Base-by-base conservation (phyloP, 1,139 yeast genomes). In the Meyerozyma guilliermondii region DNA sequence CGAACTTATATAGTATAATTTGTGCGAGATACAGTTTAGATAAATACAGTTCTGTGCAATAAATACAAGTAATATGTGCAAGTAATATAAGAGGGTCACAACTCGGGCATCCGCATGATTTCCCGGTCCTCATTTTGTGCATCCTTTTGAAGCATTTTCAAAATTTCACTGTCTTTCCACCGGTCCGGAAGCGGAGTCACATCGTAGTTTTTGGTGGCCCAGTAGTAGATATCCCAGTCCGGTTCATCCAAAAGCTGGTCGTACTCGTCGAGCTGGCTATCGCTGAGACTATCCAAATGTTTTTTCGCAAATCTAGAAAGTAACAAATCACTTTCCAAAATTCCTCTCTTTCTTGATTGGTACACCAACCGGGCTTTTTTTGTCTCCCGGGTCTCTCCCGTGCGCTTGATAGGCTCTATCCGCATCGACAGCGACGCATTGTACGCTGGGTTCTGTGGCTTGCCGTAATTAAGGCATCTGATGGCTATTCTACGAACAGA, bases 211-310 rank as follows among this genome's bases (percentile, higher is more conserved):
- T 78, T 77, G 7, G 97, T 88, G 20, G 95, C 96, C 98, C 98
- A 92, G 67, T 92, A 92, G 64, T 88, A 94, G 49, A 92, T 91
- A 60, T 92, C 98, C 98, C 98, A 94, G 62, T 92, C 99, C 13
- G 92, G 80, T 64, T 91, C 96, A 61, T 94, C 96, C 59, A 92
- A 73, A 46, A 92, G 67, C 50, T 74, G 63, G 58, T 92, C 98
- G 62, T 87, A 92, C 63, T 92, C 98, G 43, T 82, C 84, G 50
- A 94, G 68, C 62, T 88, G 86, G 43, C 72, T 83, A 48, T 70
- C 63, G n/a, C 73, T 68, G 71, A 92, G 77, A 0, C 60, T 55
- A 33, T 74, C 63, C 53, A 92, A 70, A 55, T 86, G 78, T 56
- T 77, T 77, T 55, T 88, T 81, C 28, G 98, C 96, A 65, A 91